These are phyloP conservation scores for Begonia masoniana DNA, from an alignment of 306 rosid genomes.

Conservation along the genomic window DNA sequence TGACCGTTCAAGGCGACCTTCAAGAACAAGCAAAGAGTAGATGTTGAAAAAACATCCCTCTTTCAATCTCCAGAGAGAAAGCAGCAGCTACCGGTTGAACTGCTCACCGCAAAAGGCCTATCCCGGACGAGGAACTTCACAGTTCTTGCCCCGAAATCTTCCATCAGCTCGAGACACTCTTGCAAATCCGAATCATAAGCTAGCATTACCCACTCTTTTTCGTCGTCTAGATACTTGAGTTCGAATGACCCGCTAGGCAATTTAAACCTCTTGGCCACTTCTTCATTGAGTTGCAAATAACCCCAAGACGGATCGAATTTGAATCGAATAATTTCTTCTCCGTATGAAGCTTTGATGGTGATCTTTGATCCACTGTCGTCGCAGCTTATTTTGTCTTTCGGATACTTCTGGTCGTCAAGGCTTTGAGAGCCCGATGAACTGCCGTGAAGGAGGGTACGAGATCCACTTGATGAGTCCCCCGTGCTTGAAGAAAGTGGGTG, in stretches of 20 bases:
- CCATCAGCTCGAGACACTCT: slow-evolving; percentile 65
- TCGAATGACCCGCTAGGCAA: slow-evolving; percentile 56
- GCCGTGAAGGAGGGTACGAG: slow-evolving; percentile 27
- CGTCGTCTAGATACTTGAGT: slow-evolving; percentile 75
- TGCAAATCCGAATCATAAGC: slow-evolving; percentile 52
- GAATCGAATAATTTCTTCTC: slow-evolving; percentile 62
- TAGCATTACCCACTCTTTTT: slow-evolving; percentile 86
- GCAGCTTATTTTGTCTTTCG: slow-evolving; percentile 22
- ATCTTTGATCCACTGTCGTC: slow-evolving; percentile 34
- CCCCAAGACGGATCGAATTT: slow-evolving; percentile 50
- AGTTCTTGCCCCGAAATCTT: slow-evolving; percentile 30
- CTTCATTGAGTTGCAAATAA: slow-evolving; percentile 55
- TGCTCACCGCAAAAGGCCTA: slow-evolving; percentile 24
- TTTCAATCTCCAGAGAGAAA: slow-evolving; percentile 25
- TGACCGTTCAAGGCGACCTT: no score
- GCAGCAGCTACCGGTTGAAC: slow-evolving; percentile 47
- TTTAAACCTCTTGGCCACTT: slow-evolving; percentile 57
- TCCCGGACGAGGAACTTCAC: slow-evolving; percentile 70
- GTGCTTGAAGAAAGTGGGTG: slow-evolving; percentile 38
- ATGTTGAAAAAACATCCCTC: no score
- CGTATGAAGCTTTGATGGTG: slow-evolving; percentile 59
- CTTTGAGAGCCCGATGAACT: slow-evolving; percentile 58
- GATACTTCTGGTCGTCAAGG: slow-evolving; percentile 31
- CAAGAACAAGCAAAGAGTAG: no score
- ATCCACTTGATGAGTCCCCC: slow-evolving; percentile 48